Evolutionary conservation across 306 rosid genomes (phyloP), one percentile per base, ranked within the genome.

Genomic region (Cucumis melo): DNA sequence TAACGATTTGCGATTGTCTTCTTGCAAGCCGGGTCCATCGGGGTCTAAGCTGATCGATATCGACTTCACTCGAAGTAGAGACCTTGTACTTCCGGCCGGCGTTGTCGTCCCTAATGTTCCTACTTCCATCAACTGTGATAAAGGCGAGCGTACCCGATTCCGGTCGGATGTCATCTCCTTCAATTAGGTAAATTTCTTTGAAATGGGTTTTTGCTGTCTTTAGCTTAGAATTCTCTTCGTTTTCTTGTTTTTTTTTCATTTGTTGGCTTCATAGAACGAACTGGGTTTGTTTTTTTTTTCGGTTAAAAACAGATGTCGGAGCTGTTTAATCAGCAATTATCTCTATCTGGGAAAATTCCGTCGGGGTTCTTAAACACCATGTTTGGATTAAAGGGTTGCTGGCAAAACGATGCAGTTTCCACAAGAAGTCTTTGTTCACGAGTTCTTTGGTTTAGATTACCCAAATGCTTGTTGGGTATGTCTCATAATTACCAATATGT

Each of bases 71-170:
- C 86, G 76, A 20, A 80, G 71, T 1, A 83, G 88, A 20, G 93
- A 93, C 86, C 87, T 90, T 16, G 76, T 88, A 6, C 77, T 93
- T 1, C 98, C 98, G 0, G 86, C 85, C 73, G 92, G 96, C 5
- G 79, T 86, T 61, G 82, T 86, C 63, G 87, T 93, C 0, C 79
- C 85, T 0, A 32, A 82, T 27, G 94, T 93, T 3, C 57, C 97
- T 19, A 63, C 80, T 3, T 83, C 96, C 56, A 88, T 93, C 75
- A 91, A 84, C 87, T 93, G 92, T 79, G 96, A 91, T 41, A 91
- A 90, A 77, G 98, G 98, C 73, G 98, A 93, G 78, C 89, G 89
- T 42, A 88, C 90, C 24, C 79, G 96, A 82, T 90, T 93, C 72
- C 81, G 87, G 34, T 91, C 98, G 53, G 96, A 88, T 78, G 88